Conservation (phyloP, 176 grass and related monocot species). For the Aechmea fasciata region DNA sequence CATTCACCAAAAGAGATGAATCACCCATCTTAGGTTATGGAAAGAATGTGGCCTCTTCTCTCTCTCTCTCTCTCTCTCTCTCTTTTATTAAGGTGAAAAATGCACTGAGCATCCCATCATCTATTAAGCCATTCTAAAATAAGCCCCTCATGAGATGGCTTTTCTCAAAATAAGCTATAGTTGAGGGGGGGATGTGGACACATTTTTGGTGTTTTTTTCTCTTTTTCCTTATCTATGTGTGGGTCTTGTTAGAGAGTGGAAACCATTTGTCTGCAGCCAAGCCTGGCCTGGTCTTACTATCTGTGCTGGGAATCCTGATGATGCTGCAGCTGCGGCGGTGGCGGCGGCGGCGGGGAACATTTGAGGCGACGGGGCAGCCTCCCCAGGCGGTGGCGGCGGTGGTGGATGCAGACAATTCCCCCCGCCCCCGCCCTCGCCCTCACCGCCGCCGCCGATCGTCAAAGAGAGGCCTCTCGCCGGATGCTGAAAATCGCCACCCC, state of each 20-base stretch:
- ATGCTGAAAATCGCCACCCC: slow-evolving; percentile 22
- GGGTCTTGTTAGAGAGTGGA: slow-evolving; percentile 33
- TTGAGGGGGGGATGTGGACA: background rate
- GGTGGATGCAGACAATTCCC: slow-evolving; percentile 29
- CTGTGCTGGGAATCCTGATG: slow-evolving; percentile 99
- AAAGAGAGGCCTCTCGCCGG: slow-evolving; percentile 28
- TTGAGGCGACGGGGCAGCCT: slow-evolving; percentile 10
- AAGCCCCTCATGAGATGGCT: slow-evolving; percentile 18
- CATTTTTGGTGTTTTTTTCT: background rate
- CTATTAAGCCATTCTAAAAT: too few relatives aligned
- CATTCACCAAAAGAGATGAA: background rate
- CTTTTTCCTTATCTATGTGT: background rate
- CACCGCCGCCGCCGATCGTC: slow-evolving; percentile 39
- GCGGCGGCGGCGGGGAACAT: slow-evolving; percentile 12
- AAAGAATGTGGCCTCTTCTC: background rate
- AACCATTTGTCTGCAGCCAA: slow-evolving; percentile 73
- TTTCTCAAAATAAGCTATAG: slow-evolving; percentile 13
- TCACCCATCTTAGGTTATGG: background rate
- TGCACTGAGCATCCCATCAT: too few relatives aligned
- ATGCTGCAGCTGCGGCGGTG: slow-evolving; percentile 77
- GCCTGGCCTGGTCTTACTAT: slow-evolving; percentile 37
- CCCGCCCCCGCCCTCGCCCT: slow-evolving; percentile 14
- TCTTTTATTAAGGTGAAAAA: too few relatives aligned
- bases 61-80: too few relatives aligned
- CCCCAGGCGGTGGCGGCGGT: slow-evolving; percentile 6